Conservation (phyloP, 2,329 filamentous ascomycete species). For the Ceratocystis papillata region DNA sequence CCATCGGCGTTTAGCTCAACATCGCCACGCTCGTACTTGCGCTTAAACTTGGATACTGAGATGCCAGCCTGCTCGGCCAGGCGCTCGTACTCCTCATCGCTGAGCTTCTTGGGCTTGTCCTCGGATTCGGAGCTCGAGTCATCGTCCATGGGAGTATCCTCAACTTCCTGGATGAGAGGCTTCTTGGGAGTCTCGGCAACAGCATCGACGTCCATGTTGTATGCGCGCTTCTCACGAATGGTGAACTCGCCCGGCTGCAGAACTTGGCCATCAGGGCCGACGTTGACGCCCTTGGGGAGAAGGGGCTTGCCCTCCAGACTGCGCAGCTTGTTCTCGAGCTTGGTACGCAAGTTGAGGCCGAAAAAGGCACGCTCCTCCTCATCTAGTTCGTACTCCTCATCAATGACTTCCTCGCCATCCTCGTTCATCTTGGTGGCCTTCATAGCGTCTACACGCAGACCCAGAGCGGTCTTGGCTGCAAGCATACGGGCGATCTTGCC, state of each 20-base stretch:
- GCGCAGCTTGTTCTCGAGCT: slow-evolving; percentile 65
- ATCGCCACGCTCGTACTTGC: slow-evolving; percentile 66
- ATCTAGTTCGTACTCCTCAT: slow-evolving; percentile 57
- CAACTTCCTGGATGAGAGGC: slow-evolving; percentile 41
- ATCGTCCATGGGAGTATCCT: slow-evolving; percentile 32
- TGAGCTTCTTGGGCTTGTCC: slow-evolving; percentile 28
- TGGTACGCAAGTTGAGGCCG: slow-evolving; percentile 59
- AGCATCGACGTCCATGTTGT: slow-evolving; percentile 89
- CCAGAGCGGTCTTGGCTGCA: slow-evolving; percentile 83
- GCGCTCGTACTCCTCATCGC: slow-evolving; percentile 35
- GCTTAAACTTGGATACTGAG: slow-evolving; percentile 64
- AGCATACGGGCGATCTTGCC: slow-evolving; percentile 97
- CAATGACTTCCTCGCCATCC: slow-evolving; percentile 48
- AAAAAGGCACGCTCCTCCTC: slow-evolving; percentile 82
- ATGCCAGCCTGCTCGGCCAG: slow-evolving; percentile 57
- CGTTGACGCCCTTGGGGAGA: slow-evolving; percentile 61
- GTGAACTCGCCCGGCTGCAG: slow-evolving; percentile 67
- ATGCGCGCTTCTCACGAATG: slow-evolving; percentile 84
- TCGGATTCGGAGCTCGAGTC: slow-evolving; percentile 33
- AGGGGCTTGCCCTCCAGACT: slow-evolving; percentile 84
- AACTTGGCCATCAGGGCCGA: slow-evolving; percentile 60
- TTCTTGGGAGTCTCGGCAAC: slow-evolving; percentile 42
- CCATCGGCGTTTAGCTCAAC: slow-evolving; percentile 56
- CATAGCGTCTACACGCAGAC: slow-evolving; percentile 76
- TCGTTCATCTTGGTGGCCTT: slow-evolving; percentile 59